Evolutionary conservation across 176 grass and related monocot genomes (phyloP), one percentile per base, ranked within the genome.

Genomic region (Eragrostis nindensis): DNA sequence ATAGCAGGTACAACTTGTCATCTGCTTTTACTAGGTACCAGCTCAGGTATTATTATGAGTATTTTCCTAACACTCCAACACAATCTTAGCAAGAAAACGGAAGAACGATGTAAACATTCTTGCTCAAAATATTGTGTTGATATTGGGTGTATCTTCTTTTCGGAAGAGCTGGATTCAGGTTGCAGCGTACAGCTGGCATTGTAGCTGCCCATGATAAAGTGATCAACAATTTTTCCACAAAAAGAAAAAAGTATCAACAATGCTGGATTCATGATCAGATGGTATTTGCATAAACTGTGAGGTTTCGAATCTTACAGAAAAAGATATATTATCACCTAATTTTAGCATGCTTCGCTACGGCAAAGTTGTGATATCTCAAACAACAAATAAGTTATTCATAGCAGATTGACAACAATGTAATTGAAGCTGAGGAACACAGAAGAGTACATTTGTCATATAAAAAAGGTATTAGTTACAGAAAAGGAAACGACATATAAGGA

Each of bases 371-470:
- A 24, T 77, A 82, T 18, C 40, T 61, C 14, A 5, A 81, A 71
- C 5, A 87, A 42, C 44, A 70, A 82, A 74, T 36, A 36, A 36
- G 19, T 81, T 52, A 61, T 68, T 49, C 36, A 25, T 11, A 81
- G 47, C 39, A 73, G 48, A 45, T 84, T 78, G 68, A 46, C 18
- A 2, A 80, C 16, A 64, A 48, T 62, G 66, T 42, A 56, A 81
- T 21, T 62, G 62, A 32, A 56, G 26, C 77, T 39, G 68, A 64
- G 29, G 78, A 49, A 2, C 1, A 36, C 32, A 36, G 52, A 59
- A 81, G n/a, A 66, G 45, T 63, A 77, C 46, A 56, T 24, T 43
- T 19, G 22, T 67, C n/a, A 17, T 59, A 68, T 27, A 76, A 57
- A 75, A 69, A 10, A 48, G 59, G 32, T 55, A 68, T 65, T 26